phyloP scores from a whole-genome alignment of 2,329 filamentous ascomycete species.

The Ophiostoma sp. region DNA sequence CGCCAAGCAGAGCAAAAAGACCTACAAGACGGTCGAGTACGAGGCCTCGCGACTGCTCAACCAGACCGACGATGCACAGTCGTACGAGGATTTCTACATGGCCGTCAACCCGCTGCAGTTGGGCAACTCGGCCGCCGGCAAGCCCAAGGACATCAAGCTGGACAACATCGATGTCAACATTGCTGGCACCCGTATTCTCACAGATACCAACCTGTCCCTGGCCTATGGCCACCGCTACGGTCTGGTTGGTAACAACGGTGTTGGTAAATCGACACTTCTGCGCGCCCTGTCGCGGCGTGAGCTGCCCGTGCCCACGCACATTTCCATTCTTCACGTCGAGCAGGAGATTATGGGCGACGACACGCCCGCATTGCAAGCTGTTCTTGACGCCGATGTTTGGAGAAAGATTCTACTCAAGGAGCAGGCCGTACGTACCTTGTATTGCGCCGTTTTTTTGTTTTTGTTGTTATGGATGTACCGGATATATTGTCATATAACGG shows the following conservation, averaged over 20 bases:
- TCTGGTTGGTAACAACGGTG: slow-evolving; percentile 98
- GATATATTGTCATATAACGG: no score
- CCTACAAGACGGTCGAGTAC: slow-evolving; percentile 97
- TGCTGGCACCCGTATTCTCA: slow-evolving; percentile 78
- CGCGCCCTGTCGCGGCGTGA: slow-evolving; percentile 89
- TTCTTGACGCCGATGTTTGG: slow-evolving; percentile 97
- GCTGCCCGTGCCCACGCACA: slow-evolving; percentile 89
- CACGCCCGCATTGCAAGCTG: slow-evolving; percentile 88
- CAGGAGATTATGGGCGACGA: slow-evolving; percentile 98
- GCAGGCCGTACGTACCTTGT: slow-evolving; percentile 59
- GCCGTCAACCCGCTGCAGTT: slow-evolving; percentile 93
- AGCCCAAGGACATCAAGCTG: slow-evolving; percentile 98
- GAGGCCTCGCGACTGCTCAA: slow-evolving; percentile 88
- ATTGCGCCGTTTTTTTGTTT: background rate
- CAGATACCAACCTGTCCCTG: slow-evolving; percentile 83
- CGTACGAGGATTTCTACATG: slow-evolving; percentile 99
- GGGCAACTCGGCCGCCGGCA: slow-evolving; percentile 63
- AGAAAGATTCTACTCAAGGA: slow-evolving; percentile 89
- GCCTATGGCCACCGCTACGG: slow-evolving; percentile 92
- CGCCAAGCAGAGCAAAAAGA: slow-evolving; percentile 97
- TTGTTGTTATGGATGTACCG: background rate
- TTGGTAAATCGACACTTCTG: slow-evolving; percentile 92
- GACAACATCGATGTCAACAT: slow-evolving; percentile 95
- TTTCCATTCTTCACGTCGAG: slow-evolving; percentile 97
- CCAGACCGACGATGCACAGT: slow-evolving; percentile 74